Conservation (phyloP, 2,329 filamentous ascomycete species). For the Cytospora mali region DNA sequence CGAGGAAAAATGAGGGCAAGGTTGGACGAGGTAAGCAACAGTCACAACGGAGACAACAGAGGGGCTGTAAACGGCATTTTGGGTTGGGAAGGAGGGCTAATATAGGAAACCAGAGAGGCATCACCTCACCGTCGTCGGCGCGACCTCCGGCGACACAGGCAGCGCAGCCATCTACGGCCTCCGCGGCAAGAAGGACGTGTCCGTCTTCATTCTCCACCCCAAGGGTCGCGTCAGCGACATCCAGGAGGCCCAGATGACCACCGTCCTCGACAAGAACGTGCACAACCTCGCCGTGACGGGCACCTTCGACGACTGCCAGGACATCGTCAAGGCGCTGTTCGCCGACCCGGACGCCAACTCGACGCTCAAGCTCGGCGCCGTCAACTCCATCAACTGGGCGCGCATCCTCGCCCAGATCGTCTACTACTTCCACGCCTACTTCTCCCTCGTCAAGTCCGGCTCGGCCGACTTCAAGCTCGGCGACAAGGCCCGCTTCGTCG, state of each 20-base stretch:
- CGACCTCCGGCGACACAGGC: conserved; percentile 86
- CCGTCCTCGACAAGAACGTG: conserved; percentile 85
- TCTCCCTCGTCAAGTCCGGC: conserved; percentile 65
- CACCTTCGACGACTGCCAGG: conserved; percentile 96
- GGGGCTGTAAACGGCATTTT: conserved; percentile 6
- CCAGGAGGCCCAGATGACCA: conserved; percentile 97
- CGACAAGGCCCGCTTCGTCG: conserved; percentile 79
- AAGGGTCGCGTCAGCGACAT: conserved; percentile 89
- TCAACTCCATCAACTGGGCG: conserved; percentile 97
- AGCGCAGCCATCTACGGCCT: conserved; percentile 96
- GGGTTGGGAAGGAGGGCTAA: conserved; percentile 27
- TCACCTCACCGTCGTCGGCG: conserved; percentile 83
- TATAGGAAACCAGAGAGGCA: conserved; percentile 62
- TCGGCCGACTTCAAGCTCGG: conserved; percentile 59
- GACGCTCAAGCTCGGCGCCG: conserved; percentile 81
- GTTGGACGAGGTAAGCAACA: conserved; percentile 51
- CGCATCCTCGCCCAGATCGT: conserved; percentile 95
- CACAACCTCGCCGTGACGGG: conserved; percentile 89
- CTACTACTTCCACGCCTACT: conserved; percentile 97
- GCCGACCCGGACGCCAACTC: conserved; percentile 82
- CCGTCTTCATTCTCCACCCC: conserved; percentile 91
- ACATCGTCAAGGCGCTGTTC: conserved; percentile 93
- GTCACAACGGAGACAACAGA: background rate
- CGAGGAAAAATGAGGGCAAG: conserved; percentile 72
- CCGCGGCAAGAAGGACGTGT: conserved; percentile 93